Percentiles rank a stretch among this genome's conserved stretches.
phyloP scores from a whole-genome alignment of 345 rosid genomes.

The Clarkia xantiana region DNA sequence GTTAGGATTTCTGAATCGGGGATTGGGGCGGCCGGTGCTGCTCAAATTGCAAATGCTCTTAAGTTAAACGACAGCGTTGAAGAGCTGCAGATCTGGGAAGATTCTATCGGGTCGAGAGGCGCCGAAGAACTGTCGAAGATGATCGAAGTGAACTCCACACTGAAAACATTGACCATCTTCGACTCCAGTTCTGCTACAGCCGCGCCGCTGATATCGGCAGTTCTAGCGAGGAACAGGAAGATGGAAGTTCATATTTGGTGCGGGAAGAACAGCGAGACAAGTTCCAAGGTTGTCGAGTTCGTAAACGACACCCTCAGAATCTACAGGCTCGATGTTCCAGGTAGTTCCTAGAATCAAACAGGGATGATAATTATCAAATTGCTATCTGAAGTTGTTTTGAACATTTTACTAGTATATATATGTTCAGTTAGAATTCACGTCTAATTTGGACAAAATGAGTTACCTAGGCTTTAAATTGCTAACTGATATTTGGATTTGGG shows the following conservation, averaged over 20 bases:
- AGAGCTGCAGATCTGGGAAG: constrained; percentile 93
- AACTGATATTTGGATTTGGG: no score
- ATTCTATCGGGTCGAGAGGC: constrained; percentile 77
- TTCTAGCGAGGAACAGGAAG: constrained; percentile 58
- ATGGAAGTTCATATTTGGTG: constrained; percentile 88
- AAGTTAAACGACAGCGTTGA: constrained; percentile 55
- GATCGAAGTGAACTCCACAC: constrained; percentile 74
- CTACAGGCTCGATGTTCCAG: constrained; percentile 42
- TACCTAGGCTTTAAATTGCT: no score
- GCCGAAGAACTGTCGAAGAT: constrained; percentile 89
- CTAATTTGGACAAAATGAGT: no score
- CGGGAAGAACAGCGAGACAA: constrained; percentile 41
- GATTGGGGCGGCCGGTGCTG: constrained; percentile 47
- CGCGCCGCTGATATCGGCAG: constrained; percentile 78
- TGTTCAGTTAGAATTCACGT: no score
- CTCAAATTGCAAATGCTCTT: constrained; percentile 53
- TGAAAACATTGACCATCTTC: constrained; percentile 60
- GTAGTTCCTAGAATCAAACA: no score
- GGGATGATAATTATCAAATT: no score
- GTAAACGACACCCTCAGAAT: constrained; percentile 44
- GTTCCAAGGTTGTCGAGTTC: constrained; percentile 74
- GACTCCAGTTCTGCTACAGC: constrained; percentile 59
- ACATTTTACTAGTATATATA: no score
- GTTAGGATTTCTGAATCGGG: constrained; percentile 41
- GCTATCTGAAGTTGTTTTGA: no score